Percentiles rank a stretch among this genome's conserved stretches.
Conservation (phyloP, 2,329 filamentous ascomycete genomes). For the Fusarium sp. region DNA sequence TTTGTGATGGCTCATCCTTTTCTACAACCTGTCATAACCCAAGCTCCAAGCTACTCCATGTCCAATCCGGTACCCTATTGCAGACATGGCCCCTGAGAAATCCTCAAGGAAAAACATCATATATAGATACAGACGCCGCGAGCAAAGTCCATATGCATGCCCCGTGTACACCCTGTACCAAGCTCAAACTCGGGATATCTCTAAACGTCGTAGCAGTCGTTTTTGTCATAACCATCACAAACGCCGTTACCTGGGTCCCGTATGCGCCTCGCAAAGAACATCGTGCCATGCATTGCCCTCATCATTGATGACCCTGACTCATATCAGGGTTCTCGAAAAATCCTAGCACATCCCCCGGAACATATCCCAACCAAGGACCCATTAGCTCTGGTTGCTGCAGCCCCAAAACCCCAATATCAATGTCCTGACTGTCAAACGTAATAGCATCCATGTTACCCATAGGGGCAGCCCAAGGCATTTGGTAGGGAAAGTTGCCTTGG, state of each 20-base stretch:
- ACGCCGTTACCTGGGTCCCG: slow-evolving; percentile 20
- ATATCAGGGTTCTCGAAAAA: slow-evolving; percentile 61
- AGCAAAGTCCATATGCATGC: background rate
- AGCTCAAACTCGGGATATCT: slow-evolving; percentile 25
- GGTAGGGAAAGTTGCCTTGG: slow-evolving; percentile 44
- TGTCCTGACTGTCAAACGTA: slow-evolving; percentile 81
- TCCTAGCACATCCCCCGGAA: slow-evolving; percentile 74
- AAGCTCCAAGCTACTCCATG: background rate
- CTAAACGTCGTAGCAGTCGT: slow-evolving; percentile 17
- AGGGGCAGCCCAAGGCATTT: slow-evolving; percentile 48
- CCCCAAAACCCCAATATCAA: slow-evolving; percentile 78
- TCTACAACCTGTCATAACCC: background rate
- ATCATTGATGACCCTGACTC: slow-evolving; percentile 39
- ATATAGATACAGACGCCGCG: slow-evolving; percentile 6
- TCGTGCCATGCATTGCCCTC: background rate
- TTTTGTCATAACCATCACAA: slow-evolving; percentile 25
- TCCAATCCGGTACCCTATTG: background rate
- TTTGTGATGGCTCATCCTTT: background rate
- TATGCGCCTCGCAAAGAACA: slow-evolving; percentile 21
- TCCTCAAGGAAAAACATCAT: background rate
- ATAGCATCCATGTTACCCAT: slow-evolving; percentile 63
- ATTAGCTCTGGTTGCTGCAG: slow-evolving; percentile 72
- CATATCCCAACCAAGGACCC: slow-evolving; percentile 78
- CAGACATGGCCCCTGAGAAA: background rate
- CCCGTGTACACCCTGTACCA: slow-evolving; percentile 22